Base-by-base conservation (phyloP, 1,284 basidiomycete genomes). In the Thelephora terrestris region DNA sequence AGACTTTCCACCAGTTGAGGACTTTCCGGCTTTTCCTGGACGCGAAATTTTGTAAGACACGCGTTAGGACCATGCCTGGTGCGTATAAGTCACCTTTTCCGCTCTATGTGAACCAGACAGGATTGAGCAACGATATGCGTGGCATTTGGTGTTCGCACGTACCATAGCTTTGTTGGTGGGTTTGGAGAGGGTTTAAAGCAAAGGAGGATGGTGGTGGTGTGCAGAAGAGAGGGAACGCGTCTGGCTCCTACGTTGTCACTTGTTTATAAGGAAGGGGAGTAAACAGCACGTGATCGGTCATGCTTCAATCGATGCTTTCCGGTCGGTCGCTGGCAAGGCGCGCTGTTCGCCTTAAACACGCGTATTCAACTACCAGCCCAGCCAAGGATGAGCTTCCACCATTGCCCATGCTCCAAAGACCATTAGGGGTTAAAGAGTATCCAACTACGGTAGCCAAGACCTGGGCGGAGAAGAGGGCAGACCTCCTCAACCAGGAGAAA, bases 401-500 rank as follows among this genome's bases (percentile, higher is more conserved):
- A 0, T 58, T 90, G 16, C 71, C 74, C 18, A 71, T 80, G 24
- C 70, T 94, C 14, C 74, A 74, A 38, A 67, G 82, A 25, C 91
- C 94, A 0, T 69, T 93, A 16, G 92, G 92, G 16, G 78, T 92
- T 2, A 62, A 61, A 12, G 73, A 77, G 49, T 71, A 67, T 18
- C 90, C 84, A 1, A 75, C 70, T 6, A 75, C 78, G 1, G 61
- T 70, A 7, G 62, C 64, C 18, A 79, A 76, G 61, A 76, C 81
- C 25, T 78, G 81, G 72, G 68, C 73, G n/a, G 76, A 93, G 51
- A 76, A 71, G 52, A 74, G 78, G 52, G 79, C 81, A 47, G 82
- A 87, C 42, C 66, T 89, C 48, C 66, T 92, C 60, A 79, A 92
- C 59, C 73, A 78, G 55, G 82, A 90, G 39, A 75, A 76, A 39